A percentile compares a stretch with the other conserved stretches of the same genome.
Conservation (phyloP, 2,329 filamentous ascomycete genomes). For the Aspergillus neoniger region DNA sequence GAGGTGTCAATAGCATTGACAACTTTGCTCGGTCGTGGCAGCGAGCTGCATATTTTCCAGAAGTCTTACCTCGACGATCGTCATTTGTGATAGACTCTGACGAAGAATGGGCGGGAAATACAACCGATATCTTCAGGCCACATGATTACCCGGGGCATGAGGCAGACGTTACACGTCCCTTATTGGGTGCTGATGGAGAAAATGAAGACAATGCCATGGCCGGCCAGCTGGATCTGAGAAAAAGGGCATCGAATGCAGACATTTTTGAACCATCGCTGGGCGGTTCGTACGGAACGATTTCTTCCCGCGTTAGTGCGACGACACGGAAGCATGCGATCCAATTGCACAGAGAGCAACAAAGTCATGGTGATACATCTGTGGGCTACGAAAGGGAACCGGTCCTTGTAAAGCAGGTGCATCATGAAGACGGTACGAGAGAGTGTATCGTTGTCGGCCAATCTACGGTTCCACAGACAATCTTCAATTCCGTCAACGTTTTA, state of each 20-base stretch:
- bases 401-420: conserved; percentile 84
- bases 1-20: conserved; percentile 89
- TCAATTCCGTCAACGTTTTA: conserved; percentile 93
- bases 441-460: conserved; percentile 87
- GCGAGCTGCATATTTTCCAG: conserved; percentile 82
- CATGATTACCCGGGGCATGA: conserved; percentile 27
- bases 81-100: conserved; percentile 66
- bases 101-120: conserved; percentile 43
- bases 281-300: conserved; percentile 61
- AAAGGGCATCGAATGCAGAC: conserved; percentile 20
- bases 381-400: conserved; percentile 70
- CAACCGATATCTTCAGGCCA: conserved; percentile 23
- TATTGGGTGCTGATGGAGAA: conserved; percentile 35
- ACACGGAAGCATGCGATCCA: conserved; percentile 59
- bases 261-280: conserved; percentile 59
- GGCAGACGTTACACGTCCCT: conserved; percentile 30
- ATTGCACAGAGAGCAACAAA: conserved; percentile 55
- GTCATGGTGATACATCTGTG: conserved; percentile 45
- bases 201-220: conserved; percentile 23
- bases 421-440: conserved; percentile 78
- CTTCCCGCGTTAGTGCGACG: conserved; percentile 58
- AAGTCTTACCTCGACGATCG: conserved; percentile 78
- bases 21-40: conserved; percentile 93
- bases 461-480: conserved; percentile 92
- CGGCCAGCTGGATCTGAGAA: conserved; percentile 21